Base-by-base conservation (phyloP, 805 yeast genomes). In the Candida coquimbonensis region DNA sequence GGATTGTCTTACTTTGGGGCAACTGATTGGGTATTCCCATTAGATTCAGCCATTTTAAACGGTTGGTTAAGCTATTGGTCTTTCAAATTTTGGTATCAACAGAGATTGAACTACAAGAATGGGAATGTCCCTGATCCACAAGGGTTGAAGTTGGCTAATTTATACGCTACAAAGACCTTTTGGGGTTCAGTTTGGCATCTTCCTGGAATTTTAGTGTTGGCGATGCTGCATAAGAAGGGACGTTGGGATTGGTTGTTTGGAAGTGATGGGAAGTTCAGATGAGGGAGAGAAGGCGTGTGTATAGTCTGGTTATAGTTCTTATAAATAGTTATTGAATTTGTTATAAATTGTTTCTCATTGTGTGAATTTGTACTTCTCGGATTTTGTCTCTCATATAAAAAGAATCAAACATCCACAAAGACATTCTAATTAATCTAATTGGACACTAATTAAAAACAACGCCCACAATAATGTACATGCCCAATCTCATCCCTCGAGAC, bases 181-280 rank as follows among this genome's bases (percentile, higher is more conserved):
- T 87, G 96, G 95, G 87, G 95, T 36, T 84, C 96, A 26, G 96
- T 93, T 1, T 80, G 91, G 81, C 98, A 93, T 56, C 68, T 93
- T 39, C 99, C 99, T 0, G 90, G 85, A 0, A 83, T 95, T 14
- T 68, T 93, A 44, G 83, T 89, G 17, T 68, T 93, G 49, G 97
- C 98, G 1, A 91, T 93, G 89, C 63, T 93, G 43, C 98, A 93
- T 65, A 93, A 93, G 66, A 83, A 83, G 62, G 96, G 96, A 7
- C 88, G 89, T 61, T 91, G 97, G 97, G 96, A 89, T 60, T 74
- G 86, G 71, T 55, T 82, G 25, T 70, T 71, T 42, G 69, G 64
- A 8, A 24, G 21, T 14, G 48, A 53, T 5, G 64, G 57, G 19
- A 52, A n/a, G 21, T 35, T 19, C 21, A 39, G 31, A n/a, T 39